These are phyloP conservation scores for Saitoella complicata DNA, from an alignment of 805 yeast genomes.

Conservation along the genomic window DNA sequence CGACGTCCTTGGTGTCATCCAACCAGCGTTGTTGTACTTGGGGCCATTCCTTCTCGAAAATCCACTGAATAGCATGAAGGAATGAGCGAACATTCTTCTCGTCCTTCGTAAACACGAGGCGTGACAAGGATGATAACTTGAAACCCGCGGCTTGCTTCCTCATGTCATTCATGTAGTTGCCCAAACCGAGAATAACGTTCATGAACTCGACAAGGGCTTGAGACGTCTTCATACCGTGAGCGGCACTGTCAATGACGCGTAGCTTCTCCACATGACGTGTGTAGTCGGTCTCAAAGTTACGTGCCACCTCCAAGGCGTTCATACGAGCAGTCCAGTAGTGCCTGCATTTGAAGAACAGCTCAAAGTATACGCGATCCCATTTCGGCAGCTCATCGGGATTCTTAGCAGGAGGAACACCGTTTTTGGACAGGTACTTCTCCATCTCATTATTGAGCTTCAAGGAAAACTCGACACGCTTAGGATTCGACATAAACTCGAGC, in stretches of 20 bases:
- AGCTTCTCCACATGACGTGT: conserved; percentile 52
- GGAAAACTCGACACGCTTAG: conserved; percentile 51
- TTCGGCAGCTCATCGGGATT: conserved; percentile 66
- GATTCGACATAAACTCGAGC: conserved; percentile 67
- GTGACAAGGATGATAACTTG: conserved; percentile 72
- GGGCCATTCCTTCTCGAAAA: conserved; percentile 72
- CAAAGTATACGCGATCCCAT: conserved; percentile 72
- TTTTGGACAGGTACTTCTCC: no score
- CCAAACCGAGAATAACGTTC: conserved; percentile 76
- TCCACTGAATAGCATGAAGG: conserved; percentile 78
- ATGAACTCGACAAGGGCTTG: conserved; percentile 54
- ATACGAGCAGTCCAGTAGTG: conserved; percentile 88
- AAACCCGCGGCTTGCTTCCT: conserved; percentile 88
- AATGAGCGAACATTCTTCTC: conserved; percentile 75
- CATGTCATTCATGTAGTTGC: conserved; percentile 92
- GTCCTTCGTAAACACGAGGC: conserved; percentile 82
- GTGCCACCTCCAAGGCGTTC: conserved; percentile 57
- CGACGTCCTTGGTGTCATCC: conserved; percentile 49
- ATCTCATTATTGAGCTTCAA: no score
- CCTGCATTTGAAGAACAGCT: conserved; percentile 65
- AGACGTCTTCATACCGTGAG: conserved; percentile 47
- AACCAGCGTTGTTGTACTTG: conserved; percentile 51
- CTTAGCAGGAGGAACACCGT: conserved; percentile 34
- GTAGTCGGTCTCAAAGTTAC: conserved; percentile 65
- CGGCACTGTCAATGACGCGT: conserved; percentile 56